Percentiles rank a stretch among this genome's conserved stretches.
Evolutionary conservation across 345 rosid genomes (phyloP).

Genomic region (Boechera divaricarpa): DNA sequence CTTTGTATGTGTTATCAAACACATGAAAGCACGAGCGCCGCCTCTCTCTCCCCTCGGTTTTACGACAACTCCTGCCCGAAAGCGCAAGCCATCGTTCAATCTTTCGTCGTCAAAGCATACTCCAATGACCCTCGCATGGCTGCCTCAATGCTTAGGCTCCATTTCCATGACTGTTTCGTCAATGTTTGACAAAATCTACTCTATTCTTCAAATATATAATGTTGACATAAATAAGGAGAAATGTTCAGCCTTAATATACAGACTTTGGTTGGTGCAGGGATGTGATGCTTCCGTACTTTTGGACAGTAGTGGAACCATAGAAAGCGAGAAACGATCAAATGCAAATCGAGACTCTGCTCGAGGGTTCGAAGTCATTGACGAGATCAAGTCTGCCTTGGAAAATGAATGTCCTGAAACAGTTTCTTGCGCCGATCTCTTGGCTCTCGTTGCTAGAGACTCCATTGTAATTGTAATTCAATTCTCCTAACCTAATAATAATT

Average conservation of each 20-base stretch:
- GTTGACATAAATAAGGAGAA: neutral
- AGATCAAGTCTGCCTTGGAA: slow-evolving; percentile 71
- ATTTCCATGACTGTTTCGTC: slow-evolving; percentile 83
- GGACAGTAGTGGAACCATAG: slow-evolving; percentile 62
- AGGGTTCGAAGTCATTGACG: slow-evolving; percentile 79
- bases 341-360: slow-evolving; percentile 72
- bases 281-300: slow-evolving; percentile 76
- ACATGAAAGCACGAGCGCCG: slow-evolving; percentile 24
- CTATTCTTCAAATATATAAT: neutral
- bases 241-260: neutral
- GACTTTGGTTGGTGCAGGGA: slow-evolving; percentile 54
- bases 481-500: neutral
- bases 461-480: slow-evolving; percentile 61
- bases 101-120: slow-evolving; percentile 57
- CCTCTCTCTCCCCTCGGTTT: slow-evolving; percentile 58
- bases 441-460: slow-evolving; percentile 80
- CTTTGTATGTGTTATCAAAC: slow-evolving; percentile 42
- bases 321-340: slow-evolving; percentile 70
- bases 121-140: slow-evolving; percentile 66
- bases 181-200: slow-evolving; percentile 47
- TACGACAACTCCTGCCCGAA: slow-evolving; percentile 70
- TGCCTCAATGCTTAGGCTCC: slow-evolving; percentile 75
- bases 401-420: slow-evolving; percentile 75
- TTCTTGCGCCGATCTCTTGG: slow-evolving; percentile 77
- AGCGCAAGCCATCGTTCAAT: slow-evolving; percentile 56